These are phyloP conservation scores for Pseudocercospora fijiensis DNA, from an alignment of 2,329 filamentous ascomycete species.

Conservation along the genomic window DNA sequence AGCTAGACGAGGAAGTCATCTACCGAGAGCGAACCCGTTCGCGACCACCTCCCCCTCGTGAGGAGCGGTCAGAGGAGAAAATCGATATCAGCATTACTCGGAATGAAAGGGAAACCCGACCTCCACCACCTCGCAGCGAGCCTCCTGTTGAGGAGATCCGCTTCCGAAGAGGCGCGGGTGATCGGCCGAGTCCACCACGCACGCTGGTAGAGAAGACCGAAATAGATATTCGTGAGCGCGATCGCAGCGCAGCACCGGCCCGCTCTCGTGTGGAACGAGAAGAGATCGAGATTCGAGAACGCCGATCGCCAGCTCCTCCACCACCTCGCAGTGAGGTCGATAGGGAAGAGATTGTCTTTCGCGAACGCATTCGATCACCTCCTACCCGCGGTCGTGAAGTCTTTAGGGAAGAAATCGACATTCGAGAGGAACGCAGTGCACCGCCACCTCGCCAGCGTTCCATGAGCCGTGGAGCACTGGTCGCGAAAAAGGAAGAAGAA, in stretches of 20 bases:
- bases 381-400: conserved; percentile 27
- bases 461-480: conserved; percentile 38
- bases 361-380: conserved; percentile 28
- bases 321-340: conserved; percentile 32
- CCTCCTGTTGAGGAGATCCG: conserved; percentile 48
- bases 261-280: conserved; percentile 28
- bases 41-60: conserved; percentile 34
- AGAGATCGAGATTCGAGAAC: conserved; percentile 42
- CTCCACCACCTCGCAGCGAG: conserved; percentile 37
- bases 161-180: conserved; percentile 44
- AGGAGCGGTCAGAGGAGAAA: conserved; percentile 37
- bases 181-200: conserved; percentile 27
- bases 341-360: conserved; percentile 43
- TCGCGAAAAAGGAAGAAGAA: conserved; percentile 39
- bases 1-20: conserved; percentile 41
- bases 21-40: conserved; percentile 42
- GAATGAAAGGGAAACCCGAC: conserved; percentile 26
- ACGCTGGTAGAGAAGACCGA: conserved; percentile 34
- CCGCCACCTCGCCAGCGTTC: conserved; percentile 33
- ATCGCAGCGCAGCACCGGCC: conserved; percentile 27
- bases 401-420: conserved; percentile 30
- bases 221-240: conserved; percentile 29
- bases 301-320: conserved; percentile 22
- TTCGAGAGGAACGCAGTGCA: conserved; percentile 43
- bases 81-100: conserved; percentile 39